These are phyloP conservation scores for Ehretia macrophylla DNA, from an alignment of 257 asterid genomes.

Conservation along the genomic window DNA sequence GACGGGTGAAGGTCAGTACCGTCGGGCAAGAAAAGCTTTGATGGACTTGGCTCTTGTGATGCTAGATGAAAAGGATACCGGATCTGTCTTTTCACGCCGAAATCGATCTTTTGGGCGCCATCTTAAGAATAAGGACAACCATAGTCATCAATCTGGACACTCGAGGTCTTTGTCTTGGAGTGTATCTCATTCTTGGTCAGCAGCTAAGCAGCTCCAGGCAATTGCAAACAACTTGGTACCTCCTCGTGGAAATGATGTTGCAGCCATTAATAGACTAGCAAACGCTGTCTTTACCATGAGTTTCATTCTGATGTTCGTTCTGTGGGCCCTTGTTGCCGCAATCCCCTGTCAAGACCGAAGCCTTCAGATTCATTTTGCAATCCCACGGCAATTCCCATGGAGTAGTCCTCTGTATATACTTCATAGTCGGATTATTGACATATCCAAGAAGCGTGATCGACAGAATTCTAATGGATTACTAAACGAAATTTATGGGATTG, in stretches of 20 bases:
- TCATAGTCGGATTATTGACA: constrained; percentile 60
- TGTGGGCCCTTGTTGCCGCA: constrained; percentile 84
- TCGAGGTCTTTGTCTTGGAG: constrained; percentile 94
- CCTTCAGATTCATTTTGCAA: constrained; percentile 44
- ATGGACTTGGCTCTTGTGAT: constrained; percentile 72
- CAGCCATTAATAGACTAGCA: constrained; percentile 63
- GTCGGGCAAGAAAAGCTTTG: constrained; percentile 76
- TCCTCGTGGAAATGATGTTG: constrained; percentile 63
- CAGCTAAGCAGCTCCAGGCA: constrained; percentile 84
- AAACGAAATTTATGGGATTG: constrained; percentile 60
- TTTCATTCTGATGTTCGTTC: constrained; percentile 63
- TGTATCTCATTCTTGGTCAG: constrained; percentile 84
- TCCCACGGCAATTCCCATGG: constrained; percentile 78
- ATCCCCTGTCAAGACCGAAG: constrained; percentile 92
- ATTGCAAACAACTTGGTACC: constrained; percentile 58
- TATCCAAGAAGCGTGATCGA: constrained; percentile 67
- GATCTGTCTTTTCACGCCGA: constrained; percentile 54
- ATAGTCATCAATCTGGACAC: constrained; percentile 51
- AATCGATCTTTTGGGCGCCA: constrained; percentile 75
- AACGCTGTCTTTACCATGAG: constrained; percentile 63
- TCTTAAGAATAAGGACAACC: constrained; percentile 56
- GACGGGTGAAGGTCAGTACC: constrained; percentile 65
- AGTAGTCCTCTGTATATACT: constrained; percentile 49
- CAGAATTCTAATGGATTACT: constrained; percentile 57
- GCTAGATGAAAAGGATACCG: constrained; percentile 72